phyloP scores from a whole-genome alignment of 169 alveolate species.

The Eimeria sp. region DNA sequence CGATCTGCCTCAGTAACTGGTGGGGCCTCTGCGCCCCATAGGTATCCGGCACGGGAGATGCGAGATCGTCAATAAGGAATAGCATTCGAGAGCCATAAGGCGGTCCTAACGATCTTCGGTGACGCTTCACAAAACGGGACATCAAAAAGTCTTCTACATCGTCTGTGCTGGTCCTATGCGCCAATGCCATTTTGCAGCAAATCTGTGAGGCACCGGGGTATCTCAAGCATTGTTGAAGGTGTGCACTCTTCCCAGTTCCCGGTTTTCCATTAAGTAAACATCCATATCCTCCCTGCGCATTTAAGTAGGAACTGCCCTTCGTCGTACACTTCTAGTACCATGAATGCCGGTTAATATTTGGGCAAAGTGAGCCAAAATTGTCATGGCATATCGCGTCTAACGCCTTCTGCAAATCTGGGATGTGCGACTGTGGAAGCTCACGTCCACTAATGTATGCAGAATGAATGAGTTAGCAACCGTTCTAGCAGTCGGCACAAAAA shows the following conservation, averaged over 20 bases:
- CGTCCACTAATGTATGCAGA: conserved; percentile 89
- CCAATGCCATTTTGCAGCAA: conserved; percentile 92
- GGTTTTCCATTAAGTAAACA: conserved; percentile 95
- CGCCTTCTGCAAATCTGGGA: neutral
- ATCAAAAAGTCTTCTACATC: conserved; percentile 94
- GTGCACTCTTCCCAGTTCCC: conserved; percentile 96
- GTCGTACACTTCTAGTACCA: neutral
- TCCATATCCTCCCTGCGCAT: conserved; percentile 58
- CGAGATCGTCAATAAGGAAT: conserved; percentile 97
- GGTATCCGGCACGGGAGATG: conserved; percentile 96
- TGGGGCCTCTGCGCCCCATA: conserved; percentile 98
- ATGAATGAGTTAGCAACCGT: conserved; percentile 92
- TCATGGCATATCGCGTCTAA: neutral
- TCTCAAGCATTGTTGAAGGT: conserved; percentile 92
- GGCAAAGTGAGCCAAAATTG: neutral
- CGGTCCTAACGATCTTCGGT: conserved; percentile 95
- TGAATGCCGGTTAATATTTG: neutral
- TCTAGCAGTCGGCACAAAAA: conserved; percentile 95
- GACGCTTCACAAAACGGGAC: conserved; percentile 91
- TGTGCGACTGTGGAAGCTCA: conserved; percentile 86
- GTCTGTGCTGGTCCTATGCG: conserved; percentile 94
- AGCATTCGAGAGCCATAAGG: conserved; percentile 95
- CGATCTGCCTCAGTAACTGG: conserved; percentile 95
- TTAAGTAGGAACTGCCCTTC: neutral
- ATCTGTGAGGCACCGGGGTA: conserved; percentile 85